These are phyloP conservation scores for Passiflora organensis DNA, from an alignment of 345 rosid species.

Conservation along the genomic window DNA sequence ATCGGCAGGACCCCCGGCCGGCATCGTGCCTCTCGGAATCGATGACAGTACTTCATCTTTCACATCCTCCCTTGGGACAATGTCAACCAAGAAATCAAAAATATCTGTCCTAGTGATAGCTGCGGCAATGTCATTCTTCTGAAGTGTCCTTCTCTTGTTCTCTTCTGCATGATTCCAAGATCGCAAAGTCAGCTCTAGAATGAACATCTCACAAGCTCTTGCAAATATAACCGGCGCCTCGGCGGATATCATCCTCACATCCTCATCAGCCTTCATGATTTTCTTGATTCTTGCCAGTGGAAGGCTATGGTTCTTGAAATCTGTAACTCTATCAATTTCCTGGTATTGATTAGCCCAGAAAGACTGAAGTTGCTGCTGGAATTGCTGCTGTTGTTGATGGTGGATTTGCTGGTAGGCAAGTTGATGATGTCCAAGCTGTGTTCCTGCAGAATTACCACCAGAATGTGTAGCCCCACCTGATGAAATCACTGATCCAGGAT, in stretches of 20 bases:
- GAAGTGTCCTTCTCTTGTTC: constrained; percentile 91
- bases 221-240: constrained; percentile 96
- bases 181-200: constrained; percentile 77
- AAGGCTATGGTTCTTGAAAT: constrained; percentile 92
- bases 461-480: constrained; percentile 42
- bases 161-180: constrained; percentile 99
- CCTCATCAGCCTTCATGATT: constrained; percentile 99
- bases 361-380: constrained; percentile 75
- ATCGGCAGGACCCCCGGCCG: constrained; percentile 60
- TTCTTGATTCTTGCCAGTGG: constrained; percentile 96
- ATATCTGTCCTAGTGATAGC: constrained; percentile 92
- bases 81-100: constrained; percentile 88
- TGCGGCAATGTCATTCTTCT: constrained; percentile 93
- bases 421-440: constrained; percentile 59
- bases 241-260: constrained; percentile 95
- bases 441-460: constrained; percentile 43
- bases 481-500: constrained; percentile 33
- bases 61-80: constrained; percentile 90
- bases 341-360: constrained; percentile 85
- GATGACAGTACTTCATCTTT: constrained; percentile 75
- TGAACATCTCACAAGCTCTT: constrained; percentile 98
- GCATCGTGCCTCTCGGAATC: constrained; percentile 50
- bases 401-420: constrained; percentile 81
- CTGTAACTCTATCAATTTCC: constrained; percentile 71
- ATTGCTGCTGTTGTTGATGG: constrained; percentile 91